Percentiles rank a stretch among this genome's conserved stretches.
Evolutionary conservation across 176 grass and related monocot genomes (phyloP).

Genomic region (Carex myosuroides): DNA sequence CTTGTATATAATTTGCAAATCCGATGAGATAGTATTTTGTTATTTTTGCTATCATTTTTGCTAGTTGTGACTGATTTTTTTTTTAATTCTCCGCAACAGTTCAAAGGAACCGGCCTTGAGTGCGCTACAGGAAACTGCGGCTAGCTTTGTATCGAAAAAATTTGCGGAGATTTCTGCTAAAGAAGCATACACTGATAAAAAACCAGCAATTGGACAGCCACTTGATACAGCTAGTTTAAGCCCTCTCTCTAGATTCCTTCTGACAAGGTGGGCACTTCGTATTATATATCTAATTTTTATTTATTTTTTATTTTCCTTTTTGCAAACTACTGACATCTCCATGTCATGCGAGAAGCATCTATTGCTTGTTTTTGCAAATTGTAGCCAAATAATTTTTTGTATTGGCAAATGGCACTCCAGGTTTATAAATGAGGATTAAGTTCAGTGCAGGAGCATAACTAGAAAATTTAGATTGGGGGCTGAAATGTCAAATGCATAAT

Average conservation of each 20-base stretch:
- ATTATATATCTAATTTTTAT: constrained; percentile 9
- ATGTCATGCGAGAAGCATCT: neutral
- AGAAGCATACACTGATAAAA: constrained; percentile 43
- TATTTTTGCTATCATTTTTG: neutral
- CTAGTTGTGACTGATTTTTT: neutral
- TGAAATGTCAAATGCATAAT: no score
- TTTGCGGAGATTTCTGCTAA: constrained; percentile 17
- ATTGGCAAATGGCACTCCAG: neutral
- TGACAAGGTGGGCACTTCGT: constrained; percentile 52
- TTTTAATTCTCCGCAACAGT: constrained; percentile 28
- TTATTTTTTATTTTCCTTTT: constrained; percentile 1
- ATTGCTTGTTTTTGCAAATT: neutral
- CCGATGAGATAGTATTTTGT: neutral
- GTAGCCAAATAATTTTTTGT: neutral
- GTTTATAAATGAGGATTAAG: neutral
- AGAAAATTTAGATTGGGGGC: no score
- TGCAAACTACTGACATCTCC: neutral
- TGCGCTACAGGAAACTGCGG: constrained; percentile 53
- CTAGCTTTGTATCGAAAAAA: constrained; percentile 52
- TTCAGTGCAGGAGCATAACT: neutral
- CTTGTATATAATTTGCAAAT: neutral
- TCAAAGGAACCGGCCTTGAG: constrained; percentile 65
- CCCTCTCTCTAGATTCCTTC: constrained; percentile 85
- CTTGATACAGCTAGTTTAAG: constrained; percentile 65
- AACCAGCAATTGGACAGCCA: constrained; percentile 29